Conservation (phyloP, 331 rosid genomes). For the Dryas integrifolia region DNA sequence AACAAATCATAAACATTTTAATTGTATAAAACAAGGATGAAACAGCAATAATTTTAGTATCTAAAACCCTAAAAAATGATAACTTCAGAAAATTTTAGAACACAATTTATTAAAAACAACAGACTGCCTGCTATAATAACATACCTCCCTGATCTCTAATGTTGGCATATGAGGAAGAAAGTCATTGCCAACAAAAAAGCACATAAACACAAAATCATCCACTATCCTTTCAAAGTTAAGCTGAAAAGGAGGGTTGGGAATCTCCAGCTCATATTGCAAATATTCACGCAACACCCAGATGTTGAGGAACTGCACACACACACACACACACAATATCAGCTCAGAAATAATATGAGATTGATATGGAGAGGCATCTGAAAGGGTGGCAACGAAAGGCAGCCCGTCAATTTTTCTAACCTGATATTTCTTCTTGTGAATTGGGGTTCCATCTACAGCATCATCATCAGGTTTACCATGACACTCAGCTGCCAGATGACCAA, state of each 20-base stretch:
- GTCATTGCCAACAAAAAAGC: constrained; percentile 88
- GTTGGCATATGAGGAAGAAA: constrained; percentile 99
- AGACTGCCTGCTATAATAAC: constrained; percentile 25
- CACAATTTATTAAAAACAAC: constrained; percentile 24
- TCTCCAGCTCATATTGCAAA: constrained; percentile 74
- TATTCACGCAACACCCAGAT: constrained; percentile 91
- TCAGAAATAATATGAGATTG: constrained; percentile 22
- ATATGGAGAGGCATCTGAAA: constrained; percentile 1
- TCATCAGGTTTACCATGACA: constrained; percentile 69
- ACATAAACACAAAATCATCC: constrained; percentile 78
- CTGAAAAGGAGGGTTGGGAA: constrained; percentile 73
- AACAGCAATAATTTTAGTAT: not conserved
- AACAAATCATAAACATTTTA: not conserved
- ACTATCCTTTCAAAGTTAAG: constrained; percentile 61
- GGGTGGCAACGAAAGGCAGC: constrained; percentile 11
- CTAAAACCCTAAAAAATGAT: not conserved
- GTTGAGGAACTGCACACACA: constrained; percentile 62
- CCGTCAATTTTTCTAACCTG: constrained; percentile 58
- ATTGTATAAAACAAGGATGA: constrained; percentile 13
- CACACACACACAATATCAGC: constrained; percentile 20
- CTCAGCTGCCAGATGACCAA: constrained; percentile 92
- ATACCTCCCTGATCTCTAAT: constrained; percentile 93
- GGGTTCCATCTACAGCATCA: constrained; percentile 66
- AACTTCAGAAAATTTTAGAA: constrained; percentile 13
- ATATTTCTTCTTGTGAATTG: constrained; percentile 87